Conservation (phyloP, 176 grass and related monocot species). For the Aegilops umbellulata region DNA sequence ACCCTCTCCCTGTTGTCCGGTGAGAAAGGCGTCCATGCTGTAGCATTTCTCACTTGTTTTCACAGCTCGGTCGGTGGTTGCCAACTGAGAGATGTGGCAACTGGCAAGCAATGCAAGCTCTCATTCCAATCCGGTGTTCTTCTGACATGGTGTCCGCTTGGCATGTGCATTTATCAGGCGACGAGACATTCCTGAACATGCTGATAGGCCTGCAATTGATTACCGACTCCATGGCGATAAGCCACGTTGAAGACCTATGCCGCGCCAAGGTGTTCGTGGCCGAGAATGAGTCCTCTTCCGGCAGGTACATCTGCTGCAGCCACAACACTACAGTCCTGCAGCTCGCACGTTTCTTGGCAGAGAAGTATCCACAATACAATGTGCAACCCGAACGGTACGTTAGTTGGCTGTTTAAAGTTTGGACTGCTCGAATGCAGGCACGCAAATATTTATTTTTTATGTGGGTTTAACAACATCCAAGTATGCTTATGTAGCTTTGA, state of each 20-base stretch:
- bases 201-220: background rate
- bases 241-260: slow-evolving; percentile 42
- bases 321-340: background rate
- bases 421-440: no score
- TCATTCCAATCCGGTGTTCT: background rate
- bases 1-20: slow-evolving; percentile 29
- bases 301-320: slow-evolving; percentile 48
- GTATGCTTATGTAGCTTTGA: background rate
- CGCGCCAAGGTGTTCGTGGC: slow-evolving; percentile 36
- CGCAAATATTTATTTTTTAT: background rate
- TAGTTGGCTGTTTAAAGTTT: no score
- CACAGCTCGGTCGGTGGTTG: background rate
- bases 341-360: background rate
- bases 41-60: background rate
- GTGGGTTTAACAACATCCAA: background rate
- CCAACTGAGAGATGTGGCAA: background rate
- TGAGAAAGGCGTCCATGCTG: background rate
- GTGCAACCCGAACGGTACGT: background rate
- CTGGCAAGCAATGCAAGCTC: background rate
- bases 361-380: slow-evolving; percentile 24
- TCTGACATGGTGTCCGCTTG: no score
- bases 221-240: background rate
- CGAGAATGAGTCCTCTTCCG: slow-evolving; percentile 17
- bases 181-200: background rate
- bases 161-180: background rate